Percentiles rank a stretch among this genome's conserved stretches.
These are phyloP conservation scores for Calonectria montana DNA, from an alignment of 2,329 filamentous ascomycete species.

Conservation along the genomic window DNA sequence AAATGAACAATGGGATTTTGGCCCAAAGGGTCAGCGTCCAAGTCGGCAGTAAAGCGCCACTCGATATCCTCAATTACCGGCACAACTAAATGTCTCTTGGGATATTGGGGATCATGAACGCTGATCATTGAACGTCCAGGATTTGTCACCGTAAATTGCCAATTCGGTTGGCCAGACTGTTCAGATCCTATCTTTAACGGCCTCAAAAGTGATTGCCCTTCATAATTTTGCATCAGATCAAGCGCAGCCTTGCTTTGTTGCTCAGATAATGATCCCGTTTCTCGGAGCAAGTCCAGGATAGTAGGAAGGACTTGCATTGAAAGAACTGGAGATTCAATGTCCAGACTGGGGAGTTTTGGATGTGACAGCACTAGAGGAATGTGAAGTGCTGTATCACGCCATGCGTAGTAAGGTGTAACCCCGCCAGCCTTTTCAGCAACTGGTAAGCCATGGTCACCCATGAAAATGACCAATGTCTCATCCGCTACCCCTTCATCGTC, in stretches of 20 bases:
- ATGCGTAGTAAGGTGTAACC: conserved; percentile 41
- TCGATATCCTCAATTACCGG: not conserved
- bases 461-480: conserved; percentile 44
- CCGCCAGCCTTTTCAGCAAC: conserved; percentile 39
- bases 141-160: conserved; percentile 19
- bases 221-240: conserved; percentile 38
- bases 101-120: not conserved
- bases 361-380: conserved; percentile 46
- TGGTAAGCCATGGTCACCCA: conserved; percentile 46
- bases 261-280: conserved; percentile 39
- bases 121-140: not conserved
- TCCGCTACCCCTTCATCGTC: conserved; percentile 44
- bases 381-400: conserved; percentile 39
- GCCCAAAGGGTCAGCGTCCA: not conserved
- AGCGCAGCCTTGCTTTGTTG: conserved; percentile 25
- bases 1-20: not conserved
- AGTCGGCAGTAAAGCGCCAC: not conserved
- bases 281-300: conserved; percentile 44
- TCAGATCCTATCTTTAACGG: conserved; percentile 24
- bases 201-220: conserved; percentile 42
- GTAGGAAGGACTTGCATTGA: conserved; percentile 44
- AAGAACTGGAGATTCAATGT: conserved; percentile 38
- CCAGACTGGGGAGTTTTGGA: conserved; percentile 38
- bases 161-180: conserved; percentile 29
- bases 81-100: not conserved